Evolutionary conservation across 2,329 filamentous ascomycete genomes (phyloP), one percentile per base, ranked within the genome.

Genomic region (Stachybotrys chlorohalonatus): DNA sequence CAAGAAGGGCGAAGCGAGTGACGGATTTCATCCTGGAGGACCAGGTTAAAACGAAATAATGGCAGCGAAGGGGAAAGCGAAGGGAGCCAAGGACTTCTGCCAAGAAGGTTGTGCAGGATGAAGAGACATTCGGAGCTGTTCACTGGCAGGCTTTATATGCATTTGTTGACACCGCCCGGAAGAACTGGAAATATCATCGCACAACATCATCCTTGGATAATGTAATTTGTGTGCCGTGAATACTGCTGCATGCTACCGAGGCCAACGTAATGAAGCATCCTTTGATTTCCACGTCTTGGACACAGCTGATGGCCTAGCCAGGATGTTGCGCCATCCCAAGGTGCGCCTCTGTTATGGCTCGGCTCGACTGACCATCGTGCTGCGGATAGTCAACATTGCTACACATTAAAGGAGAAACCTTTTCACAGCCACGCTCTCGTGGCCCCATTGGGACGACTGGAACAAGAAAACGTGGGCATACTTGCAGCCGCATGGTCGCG

Each of bases 1-100:
- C 66, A 36, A 64, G 11, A 11, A 70, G 59, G 60, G 61, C 57
- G n/a, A 66, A 58, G 51, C 57, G 54, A 59, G 57, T 17, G 53
- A 62, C n/a, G 47, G 54, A 55, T 55, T 59, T 59, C 53, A 65
- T 57, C 59, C 36, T 42, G 36, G 24, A 42, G 6, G 13, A 42
- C 36, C 36, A 42, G 36, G 36, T 42, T 42, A 9, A 42, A 42
- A 13, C 36, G 36, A 42, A 42, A 13, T 2, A 42, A 9, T 42
- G 36, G 13, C 36, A 42, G 36, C 3, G 8, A 13, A 13, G 3
- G 36, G 6, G 6, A 9, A 42, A 13, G 36, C 9, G 36, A 42
- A 13, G 13, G 36, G 36, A 5, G 13, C 6, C 24, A 24, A 24
- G 24, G 24, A 4, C 9, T 42, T 42, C 36, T 42, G 36, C 5